Conservation (phyloP, 257 asterid genomes). For the Dorcoceras hygrometricum region DNA sequence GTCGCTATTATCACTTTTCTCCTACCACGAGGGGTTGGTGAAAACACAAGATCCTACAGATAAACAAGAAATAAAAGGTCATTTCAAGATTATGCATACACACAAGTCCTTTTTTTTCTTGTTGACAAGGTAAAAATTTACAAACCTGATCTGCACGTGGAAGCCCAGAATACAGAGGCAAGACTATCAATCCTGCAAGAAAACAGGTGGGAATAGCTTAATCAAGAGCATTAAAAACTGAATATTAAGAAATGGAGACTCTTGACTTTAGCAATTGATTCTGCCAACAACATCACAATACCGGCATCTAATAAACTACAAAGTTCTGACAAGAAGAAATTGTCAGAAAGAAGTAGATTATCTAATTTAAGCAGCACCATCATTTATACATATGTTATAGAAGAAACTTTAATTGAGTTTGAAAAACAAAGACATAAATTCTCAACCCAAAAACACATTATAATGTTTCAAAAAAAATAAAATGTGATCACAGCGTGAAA, state of each 20-base stretch:
- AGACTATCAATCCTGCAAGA: constrained; percentile 66
- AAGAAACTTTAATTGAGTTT: neutral
- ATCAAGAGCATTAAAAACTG: constrained; percentile 4
- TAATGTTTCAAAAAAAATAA: constrained; percentile 1
- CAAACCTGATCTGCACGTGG: constrained; percentile 90
- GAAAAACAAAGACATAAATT: constrained; percentile 8
- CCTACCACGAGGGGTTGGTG: constrained; percentile 94
- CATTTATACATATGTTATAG: neutral
- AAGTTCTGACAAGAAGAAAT: neutral
- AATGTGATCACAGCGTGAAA: neutral
- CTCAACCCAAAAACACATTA: neutral
- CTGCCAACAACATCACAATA: neutral
- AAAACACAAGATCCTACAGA: constrained; percentile 78
- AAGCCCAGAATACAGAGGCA: constrained; percentile 92
- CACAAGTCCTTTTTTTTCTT: neutral
- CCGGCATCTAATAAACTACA: constrained; percentile 6
- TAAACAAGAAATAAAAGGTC: constrained; percentile 10
- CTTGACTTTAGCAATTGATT: constrained; percentile 9
- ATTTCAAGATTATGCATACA: constrained; percentile 15
- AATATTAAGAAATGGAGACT: constrained; percentile 15
- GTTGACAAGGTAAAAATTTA: constrained; percentile 11
- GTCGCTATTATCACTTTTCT: constrained; percentile 93
- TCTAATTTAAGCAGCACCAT: constrained; percentile 3
- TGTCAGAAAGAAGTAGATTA: neutral
- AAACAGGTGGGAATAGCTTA: constrained; percentile 17